A percentile compares a stretch with the other conserved stretches of the same genome.
These are phyloP conservation scores for Oryza nivara DNA, from an alignment of 176 grass and related monocot genomes.

Conservation along the genomic window DNA sequence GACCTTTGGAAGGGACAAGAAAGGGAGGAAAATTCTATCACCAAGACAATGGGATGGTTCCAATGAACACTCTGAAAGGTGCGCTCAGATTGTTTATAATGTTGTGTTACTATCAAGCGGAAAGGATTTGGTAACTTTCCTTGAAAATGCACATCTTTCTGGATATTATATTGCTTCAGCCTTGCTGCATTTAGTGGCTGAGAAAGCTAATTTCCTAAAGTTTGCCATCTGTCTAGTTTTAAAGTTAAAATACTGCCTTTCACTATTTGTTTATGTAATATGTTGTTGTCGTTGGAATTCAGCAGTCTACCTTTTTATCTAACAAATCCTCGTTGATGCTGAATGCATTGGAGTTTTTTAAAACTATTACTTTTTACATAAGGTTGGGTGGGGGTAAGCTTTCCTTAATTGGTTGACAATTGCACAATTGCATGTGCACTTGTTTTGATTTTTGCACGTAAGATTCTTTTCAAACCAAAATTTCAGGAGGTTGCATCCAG, in stretches of 20 bases:
- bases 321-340: background rate
- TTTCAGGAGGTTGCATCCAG: slow-evolving; percentile 94
- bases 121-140: background rate
- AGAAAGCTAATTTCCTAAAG: background rate
- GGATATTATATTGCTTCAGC: background rate
- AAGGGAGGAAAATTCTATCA: slow-evolving; percentile 66
- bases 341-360: slow-evolving; percentile 12
- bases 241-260: background rate
- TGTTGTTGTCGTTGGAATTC: background rate
- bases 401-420: background rate
- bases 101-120: background rate
- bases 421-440: background rate
- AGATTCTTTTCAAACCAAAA: slow-evolving; percentile 28
- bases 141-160: background rate
- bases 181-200: background rate
- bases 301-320: background rate
- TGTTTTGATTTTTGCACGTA: slow-evolving; percentile 9
- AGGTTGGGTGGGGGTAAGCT: slow-evolving; percentile 5
- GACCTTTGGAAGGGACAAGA: slow-evolving; percentile 82
- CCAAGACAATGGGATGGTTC: slow-evolving; percentile 83
- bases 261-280: background rate
- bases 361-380: background rate
- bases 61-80: slow-evolving; percentile 75
- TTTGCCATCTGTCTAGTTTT: background rate
- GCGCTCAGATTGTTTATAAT: slow-evolving; percentile 37